Base-by-base conservation (phyloP, 2,329 filamentous ascomycete species). In the Epichloe sibirici region DNA sequence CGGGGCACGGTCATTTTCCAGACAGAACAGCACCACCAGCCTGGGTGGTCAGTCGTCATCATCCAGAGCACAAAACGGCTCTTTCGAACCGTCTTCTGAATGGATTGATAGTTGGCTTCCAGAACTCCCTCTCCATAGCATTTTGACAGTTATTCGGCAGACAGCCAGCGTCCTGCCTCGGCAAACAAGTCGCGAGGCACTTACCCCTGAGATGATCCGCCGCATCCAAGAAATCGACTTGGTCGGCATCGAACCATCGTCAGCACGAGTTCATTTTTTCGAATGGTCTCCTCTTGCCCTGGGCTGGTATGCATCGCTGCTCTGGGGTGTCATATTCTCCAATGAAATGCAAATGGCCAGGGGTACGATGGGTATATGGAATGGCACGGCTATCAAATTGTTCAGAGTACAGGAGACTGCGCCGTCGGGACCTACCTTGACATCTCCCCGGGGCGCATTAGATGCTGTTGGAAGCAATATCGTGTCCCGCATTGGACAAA, bases 31-130 rank as follows among this genome's bases (percentile, higher is more conserved):
- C 66, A 88, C 84, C 31, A 87, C 87, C 1, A 95, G 89, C 62
- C 74, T 96, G 38, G 80, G 76, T 53, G 82, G 82, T 59, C 75
- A 84, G 61, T 79, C 83, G 12, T 74, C 77, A 42, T 70, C 80
- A 25, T 75, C 77, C 17, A 73, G 78, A 53, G 76, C 79, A 2
- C 70, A 76, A 11, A 73, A 78, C 45, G 76, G 71, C 21, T 46
- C 53, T 8, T 97, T 97, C 63, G 83, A 85, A 57, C 89, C 91
- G 3, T 88, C 88, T 5, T 72, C 85, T 6, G 74, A 82, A 52
- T 97, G 93, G 90, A 88, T 97, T 58, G 90, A 96, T 60, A 86
- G 81, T 52, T 97, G 91, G 91, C 79, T 96, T n/a, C 86, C 88
- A 0, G 87, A 94, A 61, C 74, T 96, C 34, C 90, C 90, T 1